A percentile compares a stretch with the other conserved stretches of the same genome.
Evolutionary conservation across 2,329 filamentous ascomycete genomes (phyloP).

Genomic region (Trichoderma sp.): DNA sequence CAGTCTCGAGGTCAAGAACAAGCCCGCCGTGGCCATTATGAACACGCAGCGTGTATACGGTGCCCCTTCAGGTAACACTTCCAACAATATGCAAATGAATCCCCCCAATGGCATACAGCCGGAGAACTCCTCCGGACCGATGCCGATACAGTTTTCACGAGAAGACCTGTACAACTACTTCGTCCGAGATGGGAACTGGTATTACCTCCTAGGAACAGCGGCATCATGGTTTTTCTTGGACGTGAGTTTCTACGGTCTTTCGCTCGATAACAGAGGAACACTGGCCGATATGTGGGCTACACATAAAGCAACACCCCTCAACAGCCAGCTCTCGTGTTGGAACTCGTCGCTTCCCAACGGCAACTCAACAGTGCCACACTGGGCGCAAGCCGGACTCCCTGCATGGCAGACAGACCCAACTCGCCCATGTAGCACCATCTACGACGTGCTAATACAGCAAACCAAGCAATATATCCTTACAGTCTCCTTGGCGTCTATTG

Average conservation of each 20-base stretch:
- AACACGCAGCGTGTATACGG: conserved; percentile 63
- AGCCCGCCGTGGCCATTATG: conserved; percentile 58
- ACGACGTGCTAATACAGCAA: conserved; percentile 54
- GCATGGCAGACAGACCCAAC: conserved; percentile 54
- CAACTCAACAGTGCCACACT: conserved; percentile 47
- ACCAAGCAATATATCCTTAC: conserved; percentile 56
- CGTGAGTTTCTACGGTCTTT: conserved; percentile 56
- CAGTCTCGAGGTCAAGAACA: conserved; percentile 64
- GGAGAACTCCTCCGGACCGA: conserved; percentile 40
- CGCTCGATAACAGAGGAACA: conserved; percentile 46
- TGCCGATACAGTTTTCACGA: conserved; percentile 52
- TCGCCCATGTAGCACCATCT: conserved; percentile 54
- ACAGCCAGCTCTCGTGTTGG: conserved; percentile 49
- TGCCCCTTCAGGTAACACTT: conserved; percentile 34
- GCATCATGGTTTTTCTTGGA: conserved; percentile 57
- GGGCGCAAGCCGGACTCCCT: conserved; percentile 45
- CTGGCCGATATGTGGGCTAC: conserved; percentile 45
- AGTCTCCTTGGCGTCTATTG: conserved; percentile 54
- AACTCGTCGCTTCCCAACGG: conserved; percentile 47
- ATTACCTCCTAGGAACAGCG: conserved; percentile 45
- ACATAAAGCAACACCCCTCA: conserved; percentile 36
- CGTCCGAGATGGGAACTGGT: conserved; percentile 44
- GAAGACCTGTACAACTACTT: conserved; percentile 54
- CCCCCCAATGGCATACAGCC: conserved; percentile 33
- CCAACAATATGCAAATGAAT: conserved; percentile 30